These are phyloP conservation scores for Hanseniaspora occidentalis DNA, from an alignment of 805 yeast species.

Conservation along the genomic window DNA sequence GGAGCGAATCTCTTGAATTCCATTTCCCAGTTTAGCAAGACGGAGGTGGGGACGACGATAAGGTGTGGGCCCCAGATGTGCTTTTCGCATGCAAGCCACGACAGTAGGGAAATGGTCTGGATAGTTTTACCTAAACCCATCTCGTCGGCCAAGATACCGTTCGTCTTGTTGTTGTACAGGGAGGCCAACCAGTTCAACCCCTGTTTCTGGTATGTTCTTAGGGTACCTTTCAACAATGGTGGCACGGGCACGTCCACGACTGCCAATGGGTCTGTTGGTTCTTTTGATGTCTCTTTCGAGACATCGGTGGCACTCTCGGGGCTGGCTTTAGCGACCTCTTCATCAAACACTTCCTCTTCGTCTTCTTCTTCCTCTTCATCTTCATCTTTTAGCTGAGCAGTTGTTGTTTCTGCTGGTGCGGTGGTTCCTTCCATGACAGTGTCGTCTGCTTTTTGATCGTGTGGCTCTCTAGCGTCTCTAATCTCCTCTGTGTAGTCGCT, in stretches of 20 bases:
- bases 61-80: slow-evolving; percentile 97
- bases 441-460: slow-evolving; percentile 6
- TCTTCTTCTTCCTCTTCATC: slow-evolving; percentile 9
- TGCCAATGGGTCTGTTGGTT: slow-evolving; percentile 20
- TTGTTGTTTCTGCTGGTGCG: slow-evolving; percentile 14
- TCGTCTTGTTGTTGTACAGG: slow-evolving; percentile 79
- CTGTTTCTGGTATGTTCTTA: slow-evolving; percentile 87
- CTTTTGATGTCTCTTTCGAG: slow-evolving; percentile 6
- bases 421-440: slow-evolving; percentile 13
- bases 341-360: slow-evolving; percentile 20
- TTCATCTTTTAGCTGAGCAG: slow-evolving; percentile 9
- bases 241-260: slow-evolving; percentile 74
- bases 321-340: slow-evolving; percentile 19
- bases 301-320: slow-evolving; percentile 9
- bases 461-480: slow-evolving; percentile 9
- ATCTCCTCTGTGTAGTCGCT: no score
- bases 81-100: slow-evolving; percentile 87
- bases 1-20: slow-evolving; percentile 98
- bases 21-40: slow-evolving; percentile 98
- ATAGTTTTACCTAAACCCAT: slow-evolving; percentile 98
- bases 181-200: slow-evolving; percentile 97
- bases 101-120: slow-evolving; percentile 78
- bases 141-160: slow-evolving; percentile 96
- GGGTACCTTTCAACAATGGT: slow-evolving; percentile 58
- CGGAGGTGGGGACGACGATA: slow-evolving; percentile 95